Base-by-base conservation (phyloP, 345 rosid species). In the Pugionium dolabratum region DNA sequence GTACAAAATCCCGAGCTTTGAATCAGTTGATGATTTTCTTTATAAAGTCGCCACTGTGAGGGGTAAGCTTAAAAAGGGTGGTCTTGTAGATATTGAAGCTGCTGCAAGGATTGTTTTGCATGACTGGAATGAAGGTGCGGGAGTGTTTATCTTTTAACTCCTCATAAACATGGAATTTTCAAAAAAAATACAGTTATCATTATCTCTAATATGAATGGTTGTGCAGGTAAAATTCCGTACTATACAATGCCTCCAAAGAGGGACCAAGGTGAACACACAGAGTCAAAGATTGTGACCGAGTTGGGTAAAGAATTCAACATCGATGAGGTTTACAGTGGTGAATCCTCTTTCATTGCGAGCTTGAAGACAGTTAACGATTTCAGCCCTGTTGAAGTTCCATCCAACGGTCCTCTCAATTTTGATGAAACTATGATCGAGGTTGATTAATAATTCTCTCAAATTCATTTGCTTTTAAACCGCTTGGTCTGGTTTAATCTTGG, bases 51-150 rank as follows among this genome's bases (percentile, higher is more conserved):
- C 97, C 54, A 79, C 85, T 18, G 89, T 88, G 1, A 85, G 97
- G 74, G 99, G 99, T 34, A 86, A 83, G 82, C 96, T 94, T 7
- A 94, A 88, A 70, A 94, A 94, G 81, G 99, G 99, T 72, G 97
- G 99, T 70, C 60, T 88, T 54, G 87, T 86, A 58, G 96, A 94
- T 74, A 86, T 82, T 46, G 93, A 90, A 6, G 87, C 97, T 60
- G 83, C 95, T 52, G 96, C 99, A 7, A 86, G 88, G 76, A 84
- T 90, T 59, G 83, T 90, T 69, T 80, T 94, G 78, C 97, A 82
- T 54, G 96, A 90, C 79, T 90, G 96, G 97, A 90, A 87, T 73
- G 87, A 86, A 64, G 97, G 95, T 88, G 79, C 36, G 71, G 4
- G 26, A 10, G 10, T 7, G 55, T 11, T 41, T 7, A 0, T 33